These are phyloP conservation scores for Nannizzia gypsea DNA, from an alignment of 2,329 filamentous ascomycete species.

Conservation along the genomic window DNA sequence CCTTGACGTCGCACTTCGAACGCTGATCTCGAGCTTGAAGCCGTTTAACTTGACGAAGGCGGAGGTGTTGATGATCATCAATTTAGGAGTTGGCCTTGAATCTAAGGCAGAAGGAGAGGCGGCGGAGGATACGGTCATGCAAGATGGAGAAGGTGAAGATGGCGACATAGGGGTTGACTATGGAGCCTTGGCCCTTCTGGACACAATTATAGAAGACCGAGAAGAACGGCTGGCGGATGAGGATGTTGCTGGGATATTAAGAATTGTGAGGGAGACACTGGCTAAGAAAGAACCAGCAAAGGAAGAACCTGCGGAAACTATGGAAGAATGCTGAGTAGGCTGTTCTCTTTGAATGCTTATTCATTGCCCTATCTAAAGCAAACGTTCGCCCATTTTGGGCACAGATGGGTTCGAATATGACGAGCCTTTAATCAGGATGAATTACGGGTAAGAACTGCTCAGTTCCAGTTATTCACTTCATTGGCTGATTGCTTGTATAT, in stretches of 20 bases:
- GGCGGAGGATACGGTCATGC: slow-evolving; percentile 14
- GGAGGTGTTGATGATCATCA: slow-evolving; percentile 36
- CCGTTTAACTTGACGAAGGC: slow-evolving; percentile 36
- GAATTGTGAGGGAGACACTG: slow-evolving; percentile 27
- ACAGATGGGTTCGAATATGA: neutral
- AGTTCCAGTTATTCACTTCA: too few relatives aligned
- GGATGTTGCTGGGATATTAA: slow-evolving; percentile 26
- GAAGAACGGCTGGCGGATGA: slow-evolving; percentile 31
- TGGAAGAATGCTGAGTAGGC: neutral
- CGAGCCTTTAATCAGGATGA: neutral
- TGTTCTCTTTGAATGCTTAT: neutral
- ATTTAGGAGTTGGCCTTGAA: slow-evolving; percentile 32
- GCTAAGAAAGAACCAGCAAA: slow-evolving; percentile 13
- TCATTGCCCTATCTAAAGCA: neutral
- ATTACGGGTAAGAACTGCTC: neutral
- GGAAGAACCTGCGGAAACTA: neutral
- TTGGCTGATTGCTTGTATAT: neutral
- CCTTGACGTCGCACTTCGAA: slow-evolving; percentile 29
- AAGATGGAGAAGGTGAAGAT: slow-evolving; percentile 19
- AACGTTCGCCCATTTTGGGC: neutral
- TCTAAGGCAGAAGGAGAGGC: slow-evolving; percentile 10
- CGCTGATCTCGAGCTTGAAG: slow-evolving; percentile 26
- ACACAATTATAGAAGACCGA: slow-evolving; percentile 33
- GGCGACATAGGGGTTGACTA: slow-evolving; percentile 24
- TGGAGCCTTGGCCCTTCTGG: slow-evolving; percentile 19